These are phyloP conservation scores for Annulohypoxylon bovei DNA, from an alignment of 495 filamentous ascomycete genomes.

Conservation along the genomic window DNA sequence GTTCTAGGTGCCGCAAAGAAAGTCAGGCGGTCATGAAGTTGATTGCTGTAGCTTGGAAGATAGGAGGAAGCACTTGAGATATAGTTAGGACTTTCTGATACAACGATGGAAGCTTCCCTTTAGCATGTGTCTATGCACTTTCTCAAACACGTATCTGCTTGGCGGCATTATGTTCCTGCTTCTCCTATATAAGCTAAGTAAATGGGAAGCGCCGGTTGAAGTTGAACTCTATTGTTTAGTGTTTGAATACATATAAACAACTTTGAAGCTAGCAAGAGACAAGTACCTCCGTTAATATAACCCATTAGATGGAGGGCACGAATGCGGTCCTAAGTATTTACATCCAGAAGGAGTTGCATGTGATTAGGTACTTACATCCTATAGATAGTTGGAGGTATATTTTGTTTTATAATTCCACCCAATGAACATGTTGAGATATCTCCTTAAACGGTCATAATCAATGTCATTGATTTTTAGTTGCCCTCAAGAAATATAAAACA, in stretches of 20 bases:
- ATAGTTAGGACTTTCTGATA: slow-evolving; percentile 14
- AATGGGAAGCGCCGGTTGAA: neutral
- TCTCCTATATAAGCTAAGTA: neutral
- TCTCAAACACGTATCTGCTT: slow-evolving; percentile 4
- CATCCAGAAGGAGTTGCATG: neutral
- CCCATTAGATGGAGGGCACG: neutral
- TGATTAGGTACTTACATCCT: neutral
- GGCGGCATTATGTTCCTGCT: neutral
- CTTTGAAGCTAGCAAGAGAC: too few relatives aligned
- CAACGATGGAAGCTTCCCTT: slow-evolving; percentile 18
- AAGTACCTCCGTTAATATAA: too few relatives aligned
- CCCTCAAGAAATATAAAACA: neutral
- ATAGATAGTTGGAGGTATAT: neutral
- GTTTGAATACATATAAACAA: neutral
- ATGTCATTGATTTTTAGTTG: neutral
- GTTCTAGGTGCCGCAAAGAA: neutral
- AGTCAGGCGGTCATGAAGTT: neutral
- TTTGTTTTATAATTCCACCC: too few relatives aligned
- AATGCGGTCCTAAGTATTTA: neutral
- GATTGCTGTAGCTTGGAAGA: neutral
- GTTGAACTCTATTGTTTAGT: slow-evolving; percentile 1
- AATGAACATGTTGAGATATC: neutral
- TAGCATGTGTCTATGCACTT: neutral
- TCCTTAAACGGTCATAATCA: neutral
- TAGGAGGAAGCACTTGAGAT: neutral